These are phyloP conservation scores for Ceratonia siliqua DNA, from an alignment of 306 rosid genomes.

Conservation along the genomic window DNA sequence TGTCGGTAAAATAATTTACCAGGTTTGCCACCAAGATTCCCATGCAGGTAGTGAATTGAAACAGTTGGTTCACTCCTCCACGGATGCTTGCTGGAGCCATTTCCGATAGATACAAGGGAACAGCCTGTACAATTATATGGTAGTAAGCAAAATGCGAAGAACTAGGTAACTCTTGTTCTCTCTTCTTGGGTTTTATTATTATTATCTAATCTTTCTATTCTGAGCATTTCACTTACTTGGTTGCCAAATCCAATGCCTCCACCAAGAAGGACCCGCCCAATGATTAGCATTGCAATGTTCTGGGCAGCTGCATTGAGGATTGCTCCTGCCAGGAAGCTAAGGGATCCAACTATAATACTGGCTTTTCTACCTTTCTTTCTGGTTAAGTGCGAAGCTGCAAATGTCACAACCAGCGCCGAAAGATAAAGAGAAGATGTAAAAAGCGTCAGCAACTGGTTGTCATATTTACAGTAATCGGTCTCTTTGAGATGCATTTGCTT, in stretches of 20 bases:
- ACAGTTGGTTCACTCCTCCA: constrained; percentile 91
- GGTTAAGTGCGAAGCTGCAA: constrained; percentile 79
- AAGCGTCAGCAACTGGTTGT: constrained; percentile 82
- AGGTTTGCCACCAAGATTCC: constrained; percentile 77
- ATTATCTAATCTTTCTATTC: too few species aligned
- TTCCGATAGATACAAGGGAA: constrained; percentile 92
- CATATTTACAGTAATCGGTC: constrained; percentile 96
- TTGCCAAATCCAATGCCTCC: constrained; percentile 92
- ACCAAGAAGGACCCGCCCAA: constrained; percentile 81
- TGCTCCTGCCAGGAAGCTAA: constrained; percentile 82
- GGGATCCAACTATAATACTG: constrained; percentile 84
- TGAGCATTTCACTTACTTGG: too few species aligned
- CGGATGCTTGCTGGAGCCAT: constrained; percentile 91
- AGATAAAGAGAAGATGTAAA: constrained; percentile 92
- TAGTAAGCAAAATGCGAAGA: not conserved
- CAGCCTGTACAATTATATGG: constrained; percentile 62
- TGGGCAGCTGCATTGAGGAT: constrained; percentile 72
- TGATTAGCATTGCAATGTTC: constrained; percentile 75
- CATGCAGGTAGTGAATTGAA: constrained; percentile 86
- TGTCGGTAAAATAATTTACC: constrained; percentile 70
- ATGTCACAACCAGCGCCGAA: constrained; percentile 82
- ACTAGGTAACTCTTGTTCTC: not conserved
- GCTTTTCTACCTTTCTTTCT: constrained; percentile 77
- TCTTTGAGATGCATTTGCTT: constrained; percentile 69
- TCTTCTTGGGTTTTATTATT: not conserved